Conservation (phyloP, 345 rosid species). For the Hypericum androsaemum region DNA sequence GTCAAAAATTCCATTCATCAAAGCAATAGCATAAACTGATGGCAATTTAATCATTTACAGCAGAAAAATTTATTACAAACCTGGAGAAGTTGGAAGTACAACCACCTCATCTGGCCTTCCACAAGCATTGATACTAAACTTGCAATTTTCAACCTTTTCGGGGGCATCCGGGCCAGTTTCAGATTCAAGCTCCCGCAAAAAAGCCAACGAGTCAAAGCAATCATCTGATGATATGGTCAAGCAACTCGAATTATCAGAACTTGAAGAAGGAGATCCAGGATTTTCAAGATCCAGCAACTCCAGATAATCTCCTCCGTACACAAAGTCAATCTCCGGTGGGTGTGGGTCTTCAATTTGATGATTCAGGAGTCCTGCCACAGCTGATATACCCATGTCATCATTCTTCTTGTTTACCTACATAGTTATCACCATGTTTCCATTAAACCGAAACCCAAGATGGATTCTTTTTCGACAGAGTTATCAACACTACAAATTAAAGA, state of each 20-base stretch:
- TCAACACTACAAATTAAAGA: too few relatives aligned
- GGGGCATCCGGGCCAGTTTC: slow-evolving; percentile 4
- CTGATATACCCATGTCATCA: not conserved
- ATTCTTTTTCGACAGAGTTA: too few relatives aligned
- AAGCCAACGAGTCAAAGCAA: slow-evolving; percentile 32
- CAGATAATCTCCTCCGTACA: slow-evolving; percentile 27
- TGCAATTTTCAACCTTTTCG: slow-evolving; percentile 13
- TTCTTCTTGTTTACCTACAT: too few relatives aligned
- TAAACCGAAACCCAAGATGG: too few relatives aligned
- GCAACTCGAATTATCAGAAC: slow-evolving; percentile 49
- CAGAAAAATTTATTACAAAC: too few relatives aligned
- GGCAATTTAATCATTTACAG: too few relatives aligned
- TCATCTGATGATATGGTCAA: slow-evolving; percentile 37
- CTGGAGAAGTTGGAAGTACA: not conserved
- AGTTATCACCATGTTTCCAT: too few relatives aligned
- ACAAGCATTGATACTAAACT: slow-evolving; percentile 17
- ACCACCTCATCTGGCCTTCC: slow-evolving; percentile 1
- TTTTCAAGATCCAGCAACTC: slow-evolving; percentile 37
- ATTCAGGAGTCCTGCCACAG: not conserved
- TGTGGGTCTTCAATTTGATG: not conserved
- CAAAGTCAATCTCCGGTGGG: slow-evolving; percentile 12
- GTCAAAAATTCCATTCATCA: too few relatives aligned
- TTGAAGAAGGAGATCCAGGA: slow-evolving; percentile 32
- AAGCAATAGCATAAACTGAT: too few relatives aligned
- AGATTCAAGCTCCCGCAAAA: slow-evolving; percentile 32